Evolutionary conservation across 805 yeast genomes (phyloP), one percentile per base, ranked within the genome.

Genomic region (Vanderwaltozyma tropicalis): DNA sequence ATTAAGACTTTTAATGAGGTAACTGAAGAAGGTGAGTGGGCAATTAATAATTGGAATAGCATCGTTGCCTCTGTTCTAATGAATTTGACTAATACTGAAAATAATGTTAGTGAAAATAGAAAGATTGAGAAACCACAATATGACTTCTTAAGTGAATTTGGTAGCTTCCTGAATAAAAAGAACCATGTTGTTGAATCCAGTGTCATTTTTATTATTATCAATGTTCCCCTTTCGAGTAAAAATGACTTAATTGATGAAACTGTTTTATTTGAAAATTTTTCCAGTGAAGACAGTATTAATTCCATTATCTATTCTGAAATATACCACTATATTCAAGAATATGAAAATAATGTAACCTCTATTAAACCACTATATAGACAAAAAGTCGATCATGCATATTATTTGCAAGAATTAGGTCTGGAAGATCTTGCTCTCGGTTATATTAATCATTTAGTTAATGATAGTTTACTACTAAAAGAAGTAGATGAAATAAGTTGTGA

Each of bases 1-100:
- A 62, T 82, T 29, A 64, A 65, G 3, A 76, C 70, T 24, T 62
- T 78, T 18, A 53, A 55, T 25, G 44, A 59, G 35, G 63, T 72
- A 39, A 50, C 38, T 0, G 43, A 46, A 2, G 72, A 68, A 43
- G 63, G 63, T 2, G 61, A 57, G 3, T 76, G 78, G 71, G 75
- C 78, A 4, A 35, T 63, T 13, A 38, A 48, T 3, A 70, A 75
- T 48, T 76, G 80, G 78, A 64, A 67, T 20, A 71, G 69, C 22
- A 59, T 76, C 16, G 54, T 68, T 1, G 57, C 64, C 53, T 46
- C 68, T 48, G 47, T 67, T 52, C 33, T 66, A 53, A 41, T 61
- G 41, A 54, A 72, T 57, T 37, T 43, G 1, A 32, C 35, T 28
- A 13, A n/a, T 12, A 15, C 5, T 14, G 8, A 13, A 21, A 7